A percentile compares a stretch with the other conserved stretches of the same genome.
Conservation (phyloP, 179 eudicot species). For the Nepenthes alata region DNA sequence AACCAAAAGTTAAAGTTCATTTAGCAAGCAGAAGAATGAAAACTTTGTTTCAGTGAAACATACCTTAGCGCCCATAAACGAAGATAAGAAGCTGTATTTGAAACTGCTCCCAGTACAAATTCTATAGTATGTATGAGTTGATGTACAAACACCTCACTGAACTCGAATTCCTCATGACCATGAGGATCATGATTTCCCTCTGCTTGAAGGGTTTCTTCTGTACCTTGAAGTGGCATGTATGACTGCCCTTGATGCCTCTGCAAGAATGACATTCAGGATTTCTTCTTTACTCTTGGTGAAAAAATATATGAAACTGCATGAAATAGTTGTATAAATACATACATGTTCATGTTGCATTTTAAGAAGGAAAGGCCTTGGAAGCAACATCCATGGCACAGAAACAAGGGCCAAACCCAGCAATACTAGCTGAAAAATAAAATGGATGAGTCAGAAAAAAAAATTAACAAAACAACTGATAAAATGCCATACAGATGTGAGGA, state of each 20-base stretch:
- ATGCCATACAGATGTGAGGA: not conserved
- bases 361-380: slow-evolving; percentile 66
- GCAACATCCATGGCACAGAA: slow-evolving; percentile 70
- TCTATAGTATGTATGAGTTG: slow-evolving; percentile 70
- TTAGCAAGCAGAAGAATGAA: not conserved
- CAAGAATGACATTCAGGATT: slow-evolving; percentile 5
- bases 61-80: slow-evolving; percentile 77
- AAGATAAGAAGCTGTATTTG: slow-evolving; percentile 67
- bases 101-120: slow-evolving; percentile 66
- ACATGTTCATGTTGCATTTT: slow-evolving; percentile 56
- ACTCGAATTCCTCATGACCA: slow-evolving; percentile 58
- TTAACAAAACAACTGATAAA: not conserved
- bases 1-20: too few species aligned
- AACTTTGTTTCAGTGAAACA: slow-evolving; percentile 1
- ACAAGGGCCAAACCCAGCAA: slow-evolving; percentile 47
- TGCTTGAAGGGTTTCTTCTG: slow-evolving; percentile 34
- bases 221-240: slow-evolving; percentile 29
- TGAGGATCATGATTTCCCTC: slow-evolving; percentile 34
- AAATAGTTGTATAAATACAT: slow-evolving; percentile 7
- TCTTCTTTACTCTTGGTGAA: not conserved
- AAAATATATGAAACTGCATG: not conserved
- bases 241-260: slow-evolving; percentile 54
- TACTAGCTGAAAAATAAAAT: slow-evolving; percentile 29
- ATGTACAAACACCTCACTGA: slow-evolving; percentile 62
- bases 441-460: not conserved